A percentile compares a stretch with the other conserved stretches of the same genome.
phyloP scores from a whole-genome alignment of 2,329 filamentous ascomycete species.

The Neoscytalidium dimidiatum region DNA sequence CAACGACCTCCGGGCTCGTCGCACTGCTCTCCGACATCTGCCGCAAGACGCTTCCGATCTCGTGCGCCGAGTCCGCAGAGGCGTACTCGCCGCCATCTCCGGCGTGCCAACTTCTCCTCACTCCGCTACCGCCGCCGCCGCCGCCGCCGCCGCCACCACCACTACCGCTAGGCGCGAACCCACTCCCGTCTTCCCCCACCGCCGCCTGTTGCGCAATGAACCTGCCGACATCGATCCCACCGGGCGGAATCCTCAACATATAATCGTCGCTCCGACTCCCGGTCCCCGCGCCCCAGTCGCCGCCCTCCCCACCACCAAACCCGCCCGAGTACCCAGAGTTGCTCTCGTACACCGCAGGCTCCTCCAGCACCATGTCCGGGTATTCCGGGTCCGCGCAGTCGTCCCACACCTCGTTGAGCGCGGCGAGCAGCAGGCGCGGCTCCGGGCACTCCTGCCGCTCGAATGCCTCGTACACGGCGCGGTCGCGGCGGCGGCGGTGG shows the following conservation, averaged over 20 bases:
- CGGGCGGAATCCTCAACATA: constrained; percentile 6
- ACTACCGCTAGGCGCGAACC: not conserved
- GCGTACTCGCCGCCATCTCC: not conserved
- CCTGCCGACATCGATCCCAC: constrained; percentile 3
- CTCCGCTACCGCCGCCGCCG: not conserved
- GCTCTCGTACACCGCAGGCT: not conserved
- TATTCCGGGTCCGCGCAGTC: constrained; percentile 9
- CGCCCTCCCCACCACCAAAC: not conserved
- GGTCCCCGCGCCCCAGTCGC: not conserved
- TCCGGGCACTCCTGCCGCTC: not conserved
- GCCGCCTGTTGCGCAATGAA: constrained; percentile 7
- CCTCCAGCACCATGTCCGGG: constrained; percentile 19
- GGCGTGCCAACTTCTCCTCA: not conserved
- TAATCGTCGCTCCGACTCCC: constrained; percentile 1
- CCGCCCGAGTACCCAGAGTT: not conserved
- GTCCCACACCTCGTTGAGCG: constrained; percentile 15
- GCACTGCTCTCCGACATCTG: not conserved
- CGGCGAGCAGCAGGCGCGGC: not conserved
- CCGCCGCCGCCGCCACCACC: not conserved
- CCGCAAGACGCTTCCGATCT: not conserved
- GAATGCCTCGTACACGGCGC: constrained; percentile 13
- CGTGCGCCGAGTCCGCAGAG: not conserved
- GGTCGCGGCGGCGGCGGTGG: constrained; percentile 3
- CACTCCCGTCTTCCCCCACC: not conserved
- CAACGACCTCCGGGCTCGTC: not conserved